Conservation (phyloP, 2,329 filamentous ascomycete genomes). For the Penicillium sp. region DNA sequence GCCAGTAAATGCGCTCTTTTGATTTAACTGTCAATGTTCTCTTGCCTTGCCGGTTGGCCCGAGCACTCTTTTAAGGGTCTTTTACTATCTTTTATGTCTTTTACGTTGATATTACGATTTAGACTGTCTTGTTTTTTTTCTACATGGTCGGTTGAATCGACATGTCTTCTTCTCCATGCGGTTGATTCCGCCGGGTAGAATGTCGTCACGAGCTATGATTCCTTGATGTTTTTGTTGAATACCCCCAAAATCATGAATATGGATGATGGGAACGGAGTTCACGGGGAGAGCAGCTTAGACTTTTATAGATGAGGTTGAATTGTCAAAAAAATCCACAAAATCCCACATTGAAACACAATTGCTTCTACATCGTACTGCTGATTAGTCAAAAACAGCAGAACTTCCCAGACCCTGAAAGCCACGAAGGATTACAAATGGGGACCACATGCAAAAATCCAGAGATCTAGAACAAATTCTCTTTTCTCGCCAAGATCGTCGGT, state of each 20-base stretch:
- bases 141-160: constrained; percentile 16
- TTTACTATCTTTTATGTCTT: constrained; percentile 7
- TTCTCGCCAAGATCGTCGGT: no score
- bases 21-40: background rate
- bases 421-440: background rate
- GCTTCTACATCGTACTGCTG: background rate
- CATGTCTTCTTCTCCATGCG: constrained; percentile 7
- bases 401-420: background rate
- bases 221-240: constrained; percentile 19
- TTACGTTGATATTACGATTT: background rate
- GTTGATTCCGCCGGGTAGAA: constrained; percentile 16
- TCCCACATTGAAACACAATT: constrained; percentile 2
- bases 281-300: constrained; percentile 12
- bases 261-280: constrained; percentile 12
- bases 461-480: background rate
- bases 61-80: constrained; percentile 19
- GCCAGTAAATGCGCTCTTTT: constrained; percentile 19
- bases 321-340: background rate
- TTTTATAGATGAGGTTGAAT: constrained; percentile 6
- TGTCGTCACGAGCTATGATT: constrained; percentile 24
- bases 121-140: background rate
- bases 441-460: background rate
- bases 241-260: constrained; percentile 15
- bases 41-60: constrained; percentile 25
- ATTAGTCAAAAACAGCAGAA: background rate